Conservation (phyloP, 371 early-diverging fungal species). For the Mortierella sp. region DNA sequence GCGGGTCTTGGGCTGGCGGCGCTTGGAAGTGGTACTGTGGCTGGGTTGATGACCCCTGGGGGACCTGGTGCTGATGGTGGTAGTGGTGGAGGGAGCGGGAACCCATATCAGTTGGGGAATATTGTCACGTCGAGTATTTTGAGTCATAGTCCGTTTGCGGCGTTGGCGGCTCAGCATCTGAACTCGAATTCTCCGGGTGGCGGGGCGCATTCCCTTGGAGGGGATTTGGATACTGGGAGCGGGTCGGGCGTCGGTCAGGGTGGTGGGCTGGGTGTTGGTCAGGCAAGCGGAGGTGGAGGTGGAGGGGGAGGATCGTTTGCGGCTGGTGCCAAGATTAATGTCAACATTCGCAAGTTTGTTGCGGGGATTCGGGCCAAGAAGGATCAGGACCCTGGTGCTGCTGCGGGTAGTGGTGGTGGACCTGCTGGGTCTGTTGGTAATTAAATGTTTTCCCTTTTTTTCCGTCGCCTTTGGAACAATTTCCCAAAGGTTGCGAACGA, state of each 20-base stretch:
- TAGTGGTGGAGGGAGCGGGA: conserved; percentile 13
- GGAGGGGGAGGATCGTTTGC: conserved; percentile 42
- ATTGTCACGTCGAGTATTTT: conserved; percentile 48
- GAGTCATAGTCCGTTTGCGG: conserved; percentile 56
- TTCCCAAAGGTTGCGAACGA: too few species aligned
- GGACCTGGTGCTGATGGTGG: conserved; percentile 21
- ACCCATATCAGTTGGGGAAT: conserved; percentile 49
- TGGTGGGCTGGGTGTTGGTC: conserved; percentile 15
- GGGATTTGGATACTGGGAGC: conserved; percentile 18
- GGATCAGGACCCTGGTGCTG: conserved; percentile 29
- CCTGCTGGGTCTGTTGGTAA: not conserved
- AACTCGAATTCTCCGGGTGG: conserved; percentile 22
- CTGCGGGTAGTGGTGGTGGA: not conserved
- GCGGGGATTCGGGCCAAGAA: conserved; percentile 55
- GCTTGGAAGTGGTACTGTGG: conserved; percentile 16
- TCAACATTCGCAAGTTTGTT: conserved; percentile 55
- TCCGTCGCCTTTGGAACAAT: too few species aligned
- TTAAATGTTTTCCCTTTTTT: not conserved
- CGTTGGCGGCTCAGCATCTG: conserved; percentile 40
- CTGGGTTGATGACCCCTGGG: conserved; percentile 32
- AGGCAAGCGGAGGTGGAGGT: conserved; percentile 26
- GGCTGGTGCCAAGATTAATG: conserved; percentile 47
- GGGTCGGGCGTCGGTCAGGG: not conserved
- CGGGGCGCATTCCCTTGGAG: conserved; percentile 19
- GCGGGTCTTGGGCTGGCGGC: conserved; percentile 26